Percentiles rank a stretch among this genome's conserved stretches.
Evolutionary conservation across 148 eudicot genomes (phyloP).

Genomic region (Cornus florida): DNA sequence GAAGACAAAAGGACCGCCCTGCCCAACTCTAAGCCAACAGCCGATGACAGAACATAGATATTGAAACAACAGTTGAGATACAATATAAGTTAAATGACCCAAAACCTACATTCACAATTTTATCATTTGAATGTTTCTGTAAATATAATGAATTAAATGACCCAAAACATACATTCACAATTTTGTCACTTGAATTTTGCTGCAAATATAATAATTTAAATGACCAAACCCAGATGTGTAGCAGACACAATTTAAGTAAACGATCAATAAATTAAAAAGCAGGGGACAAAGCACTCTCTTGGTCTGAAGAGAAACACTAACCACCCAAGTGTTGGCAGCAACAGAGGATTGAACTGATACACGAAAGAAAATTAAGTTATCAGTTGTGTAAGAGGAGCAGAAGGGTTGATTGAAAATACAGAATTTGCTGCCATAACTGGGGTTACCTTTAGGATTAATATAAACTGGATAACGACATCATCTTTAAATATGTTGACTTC

Average conservation of each 20-base stretch:
- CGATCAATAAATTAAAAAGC: neutral
- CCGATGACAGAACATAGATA: neutral
- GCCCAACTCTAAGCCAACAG: too few relatives aligned
- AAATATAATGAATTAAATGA: too few relatives aligned
- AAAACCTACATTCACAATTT: too few relatives aligned
- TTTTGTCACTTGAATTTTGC: too few relatives aligned
- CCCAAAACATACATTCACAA: neutral
- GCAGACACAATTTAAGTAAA: neutral
- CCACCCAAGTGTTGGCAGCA: conserved; percentile 95
- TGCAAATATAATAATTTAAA: too few relatives aligned
- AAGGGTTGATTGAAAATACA: neutral
- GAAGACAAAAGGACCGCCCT: neutral
- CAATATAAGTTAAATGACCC: neutral
- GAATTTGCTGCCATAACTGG: neutral
- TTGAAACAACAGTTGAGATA: neutral
- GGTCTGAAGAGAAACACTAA: conserved; percentile 85
- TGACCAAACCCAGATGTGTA: neutral
- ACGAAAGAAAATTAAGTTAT: neutral
- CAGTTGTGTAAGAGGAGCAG: neutral
- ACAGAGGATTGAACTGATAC: conserved; percentile 87
- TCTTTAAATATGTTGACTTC: conserved; percentile 92
- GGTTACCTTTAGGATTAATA: conserved; percentile 68
- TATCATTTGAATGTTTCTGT: too few relatives aligned
- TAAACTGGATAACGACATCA: conserved; percentile 87
- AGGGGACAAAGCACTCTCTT: conserved; percentile 49